Evolutionary conservation across 106 monocot genomes (phyloP), one percentile per base, ranked within the genome.

Genomic region (Dioscorea zingiberensis): DNA sequence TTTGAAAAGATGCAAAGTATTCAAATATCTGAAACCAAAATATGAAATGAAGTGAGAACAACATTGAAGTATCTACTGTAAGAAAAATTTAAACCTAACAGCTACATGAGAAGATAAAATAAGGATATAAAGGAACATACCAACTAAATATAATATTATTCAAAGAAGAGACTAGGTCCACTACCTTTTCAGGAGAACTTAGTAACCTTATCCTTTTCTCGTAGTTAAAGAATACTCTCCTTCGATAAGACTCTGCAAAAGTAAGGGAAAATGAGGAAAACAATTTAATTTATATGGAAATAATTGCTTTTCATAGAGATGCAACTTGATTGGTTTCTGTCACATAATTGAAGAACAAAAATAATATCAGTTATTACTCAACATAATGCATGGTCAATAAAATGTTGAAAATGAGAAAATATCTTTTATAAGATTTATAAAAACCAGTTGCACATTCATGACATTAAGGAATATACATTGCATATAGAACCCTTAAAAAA

Each of bases 111-210:
- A 29, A 28, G 28, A 21, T 21, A 51, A 54, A 51, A 51, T 18
- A 18, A 18, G 15, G 19, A 51, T 4, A 51, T 16, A 18, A 18
- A 19, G 4, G 4, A 19, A 15, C 15, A 18, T 51, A 51, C 4
- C 51, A 51, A 51, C 15, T 4, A 51, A 18, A 51, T 4, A 51
- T 18, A 51, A 51, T 51, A 51, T 51, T 51, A 18, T 9, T 38
- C 38, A 38, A 38, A 6, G 9, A 38, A 38, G 10, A 38, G 38
- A 51, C 0, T 0, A 13, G 8, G 13, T 49, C 16, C 28, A 27
- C n/a, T 69, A 87, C 94, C 94, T 94, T 94, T 62, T 94, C 94
- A 68, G 94, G 94, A 49, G 85, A 67, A 58, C 94, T 94, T 47
- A 67, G 61, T 58, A 87, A 47, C 69, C 94, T 82, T 48, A 94